These are phyloP conservation scores for Teratosphaeriaceae sp. DNA, from an alignment of 2,329 filamentous ascomycete genomes.

Conservation along the genomic window DNA sequence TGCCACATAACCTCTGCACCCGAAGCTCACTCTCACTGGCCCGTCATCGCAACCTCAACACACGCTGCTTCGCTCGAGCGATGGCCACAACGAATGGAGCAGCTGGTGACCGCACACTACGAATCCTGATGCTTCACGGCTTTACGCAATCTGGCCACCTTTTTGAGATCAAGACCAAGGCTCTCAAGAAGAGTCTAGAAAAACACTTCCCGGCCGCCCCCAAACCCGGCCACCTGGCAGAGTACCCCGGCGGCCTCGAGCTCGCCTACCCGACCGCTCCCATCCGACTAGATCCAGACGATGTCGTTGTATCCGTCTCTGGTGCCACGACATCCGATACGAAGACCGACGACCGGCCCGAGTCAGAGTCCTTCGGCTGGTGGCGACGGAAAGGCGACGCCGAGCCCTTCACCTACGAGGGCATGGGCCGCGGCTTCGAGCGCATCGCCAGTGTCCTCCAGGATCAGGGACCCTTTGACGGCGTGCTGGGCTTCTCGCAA, in stretches of 20 bases:
- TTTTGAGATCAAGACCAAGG: constrained; percentile 84
- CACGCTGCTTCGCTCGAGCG: too few relatives aligned
- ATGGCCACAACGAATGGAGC: constrained; percentile 7
- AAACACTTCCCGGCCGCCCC: constrained; percentile 63
- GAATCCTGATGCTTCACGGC: constrained; percentile 53
- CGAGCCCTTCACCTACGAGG: constrained; percentile 52
- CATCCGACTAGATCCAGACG: constrained; percentile 35
- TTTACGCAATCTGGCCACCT: constrained; percentile 84
- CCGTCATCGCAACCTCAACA: too few relatives aligned
- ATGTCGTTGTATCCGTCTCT: constrained; percentile 29
- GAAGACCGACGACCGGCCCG: constrained; percentile 48
- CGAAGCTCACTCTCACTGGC: too few relatives aligned
- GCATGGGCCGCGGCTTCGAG: constrained; percentile 61
- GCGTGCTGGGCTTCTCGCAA: constrained; percentile 76
- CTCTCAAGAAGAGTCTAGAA: constrained; percentile 69
- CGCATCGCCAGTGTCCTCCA: constrained; percentile 56
- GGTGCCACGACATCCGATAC: constrained; percentile 16
- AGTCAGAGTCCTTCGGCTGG: constrained; percentile 71
- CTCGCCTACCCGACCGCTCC: constrained; percentile 44
- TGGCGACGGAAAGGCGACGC: constrained; percentile 63
- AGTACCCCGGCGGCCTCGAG: constrained; percentile 35
- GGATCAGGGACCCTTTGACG: constrained; percentile 64
- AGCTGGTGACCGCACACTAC: constrained; percentile 26
- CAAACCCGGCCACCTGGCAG: constrained; percentile 33
- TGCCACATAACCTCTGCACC: too few relatives aligned